These are phyloP conservation scores for Beauveria rudraprayagi DNA, from an alignment of 2,329 filamentous ascomycete genomes.

Conservation along the genomic window DNA sequence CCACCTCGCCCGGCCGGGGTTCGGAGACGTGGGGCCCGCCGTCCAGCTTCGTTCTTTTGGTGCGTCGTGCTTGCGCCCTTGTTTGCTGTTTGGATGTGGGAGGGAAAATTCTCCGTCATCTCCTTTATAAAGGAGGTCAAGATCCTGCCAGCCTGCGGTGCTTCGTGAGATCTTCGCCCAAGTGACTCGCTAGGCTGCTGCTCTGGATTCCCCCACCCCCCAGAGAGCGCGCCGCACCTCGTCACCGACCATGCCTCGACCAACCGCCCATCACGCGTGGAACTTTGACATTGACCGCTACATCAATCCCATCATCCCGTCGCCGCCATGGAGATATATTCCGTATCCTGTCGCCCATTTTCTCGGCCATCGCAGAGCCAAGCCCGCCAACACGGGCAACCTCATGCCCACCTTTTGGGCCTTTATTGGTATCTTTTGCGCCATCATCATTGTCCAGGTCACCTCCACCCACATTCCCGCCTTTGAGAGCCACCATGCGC, in stretches of 20 bases:
- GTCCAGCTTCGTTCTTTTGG: background rate
- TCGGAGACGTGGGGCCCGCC: slow-evolving; percentile 6
- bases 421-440: slow-evolving; percentile 55
- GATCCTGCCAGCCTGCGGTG: background rate
- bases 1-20: background rate
- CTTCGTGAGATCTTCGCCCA: background rate
- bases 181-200: background rate
- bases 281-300: slow-evolving; percentile 72
- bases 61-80: background rate
- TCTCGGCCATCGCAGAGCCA: slow-evolving; percentile 50
- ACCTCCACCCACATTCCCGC: slow-evolving; percentile 46
- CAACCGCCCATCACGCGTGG: slow-evolving; percentile 22
- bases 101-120: background rate
- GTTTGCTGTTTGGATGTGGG: background rate
- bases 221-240: background rate
- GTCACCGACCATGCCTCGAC: background rate
- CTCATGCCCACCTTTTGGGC: slow-evolving; percentile 54
- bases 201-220: background rate
- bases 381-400: slow-evolving; percentile 41
- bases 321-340: slow-evolving; percentile 54
- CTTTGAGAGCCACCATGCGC: slow-evolving; percentile 44
- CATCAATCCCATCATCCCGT: slow-evolving; percentile 62
- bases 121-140: background rate
- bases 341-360: slow-evolving; percentile 61
- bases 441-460: slow-evolving; percentile 51